phyloP scores from a whole-genome alignment of 768 basidiomycete species.

The Mycena amicta region DNA sequence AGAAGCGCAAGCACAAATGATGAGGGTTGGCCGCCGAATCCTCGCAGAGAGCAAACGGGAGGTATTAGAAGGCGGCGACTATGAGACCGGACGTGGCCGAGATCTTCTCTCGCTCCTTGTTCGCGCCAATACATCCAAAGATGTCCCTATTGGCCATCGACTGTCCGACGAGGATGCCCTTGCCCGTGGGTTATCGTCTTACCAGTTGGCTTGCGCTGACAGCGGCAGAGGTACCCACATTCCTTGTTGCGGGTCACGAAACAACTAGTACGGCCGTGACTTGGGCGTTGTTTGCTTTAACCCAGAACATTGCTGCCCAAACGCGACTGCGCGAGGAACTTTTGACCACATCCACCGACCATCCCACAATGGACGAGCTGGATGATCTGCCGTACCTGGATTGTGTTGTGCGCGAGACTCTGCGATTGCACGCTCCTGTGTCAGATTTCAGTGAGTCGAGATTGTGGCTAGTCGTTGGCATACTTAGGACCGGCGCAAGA shows the following conservation, averaged over 20 bases:
- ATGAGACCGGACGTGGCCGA: constrained; percentile 30
- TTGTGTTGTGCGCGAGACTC: constrained; percentile 10
- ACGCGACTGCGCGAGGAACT: constrained; percentile 48
- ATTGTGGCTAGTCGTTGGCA: neutral
- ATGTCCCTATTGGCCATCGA: constrained; percentile 43
- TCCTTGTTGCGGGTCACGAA: constrained; percentile 40
- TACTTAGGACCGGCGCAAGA: constrained; percentile 2
- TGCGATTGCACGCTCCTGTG: constrained; percentile 8
- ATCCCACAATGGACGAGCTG: constrained; percentile 69
- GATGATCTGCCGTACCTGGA: constrained; percentile 70
- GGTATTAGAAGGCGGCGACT: constrained; percentile 18
- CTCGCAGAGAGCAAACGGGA: constrained; percentile 50
- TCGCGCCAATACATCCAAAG: constrained; percentile 51
- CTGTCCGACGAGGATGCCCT: constrained; percentile 47
- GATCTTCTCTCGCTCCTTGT: constrained; percentile 54
- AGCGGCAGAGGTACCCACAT: constrained; percentile 39
- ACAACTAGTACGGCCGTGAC: constrained; percentile 25
- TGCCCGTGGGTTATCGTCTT: constrained; percentile 4
- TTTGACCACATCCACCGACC: constrained; percentile 48
- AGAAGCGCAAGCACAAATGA: constrained; percentile 27
- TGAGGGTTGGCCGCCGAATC: constrained; percentile 55
- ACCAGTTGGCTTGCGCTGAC: too few species aligned
- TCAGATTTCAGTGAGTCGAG: neutral
- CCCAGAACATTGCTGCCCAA: constrained; percentile 40
- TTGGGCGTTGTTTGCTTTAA: constrained; percentile 49